Conservation (phyloP, 1,284 basidiomycete genomes). For the Polyporus tsugae region DNA sequence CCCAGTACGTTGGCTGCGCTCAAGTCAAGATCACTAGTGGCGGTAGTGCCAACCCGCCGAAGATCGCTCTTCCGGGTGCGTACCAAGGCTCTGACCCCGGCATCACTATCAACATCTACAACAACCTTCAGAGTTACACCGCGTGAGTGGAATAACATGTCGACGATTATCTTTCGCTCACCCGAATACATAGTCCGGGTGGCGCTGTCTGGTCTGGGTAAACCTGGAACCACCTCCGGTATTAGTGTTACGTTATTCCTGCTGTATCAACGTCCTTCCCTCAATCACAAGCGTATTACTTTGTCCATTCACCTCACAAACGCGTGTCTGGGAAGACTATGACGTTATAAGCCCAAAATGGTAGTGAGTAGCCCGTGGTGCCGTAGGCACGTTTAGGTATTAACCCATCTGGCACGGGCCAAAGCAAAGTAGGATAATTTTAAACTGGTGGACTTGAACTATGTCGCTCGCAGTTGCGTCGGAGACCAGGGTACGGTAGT, state of each 20-base stretch:
- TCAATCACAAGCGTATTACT: not conserved
- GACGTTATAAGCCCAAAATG: not conserved
- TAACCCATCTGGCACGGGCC: too few relatives aligned
- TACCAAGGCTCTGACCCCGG: constrained; percentile 56
- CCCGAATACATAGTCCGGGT: constrained; percentile 32
- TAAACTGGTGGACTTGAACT: not conserved
- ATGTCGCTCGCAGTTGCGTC: too few relatives aligned
- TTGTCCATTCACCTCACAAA: not conserved
- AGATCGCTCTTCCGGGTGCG: constrained; percentile 54
- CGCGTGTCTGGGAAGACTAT: not conserved
- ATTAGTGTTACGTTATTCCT: not conserved
- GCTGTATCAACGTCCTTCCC: constrained; percentile 9
- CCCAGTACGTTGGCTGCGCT: constrained; percentile 51
- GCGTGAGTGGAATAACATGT: constrained; percentile 30
- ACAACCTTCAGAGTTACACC: constrained; percentile 56
- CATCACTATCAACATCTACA: constrained; percentile 60
- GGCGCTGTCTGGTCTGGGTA: constrained; percentile 42
- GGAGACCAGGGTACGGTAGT: too few relatives aligned
- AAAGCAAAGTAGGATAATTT: too few relatives aligned
- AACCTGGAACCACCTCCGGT: constrained; percentile 6
- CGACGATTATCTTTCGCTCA: not conserved
- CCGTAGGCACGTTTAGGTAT: too few relatives aligned
- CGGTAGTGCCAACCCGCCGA: constrained; percentile 53
- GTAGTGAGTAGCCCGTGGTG: not conserved
- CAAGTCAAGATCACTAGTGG: constrained; percentile 55